Evolutionary conservation across 805 yeast species (phyloP), one percentile per base, ranked within the genome.

Genomic region (Pichia membranifaciens): DNA sequence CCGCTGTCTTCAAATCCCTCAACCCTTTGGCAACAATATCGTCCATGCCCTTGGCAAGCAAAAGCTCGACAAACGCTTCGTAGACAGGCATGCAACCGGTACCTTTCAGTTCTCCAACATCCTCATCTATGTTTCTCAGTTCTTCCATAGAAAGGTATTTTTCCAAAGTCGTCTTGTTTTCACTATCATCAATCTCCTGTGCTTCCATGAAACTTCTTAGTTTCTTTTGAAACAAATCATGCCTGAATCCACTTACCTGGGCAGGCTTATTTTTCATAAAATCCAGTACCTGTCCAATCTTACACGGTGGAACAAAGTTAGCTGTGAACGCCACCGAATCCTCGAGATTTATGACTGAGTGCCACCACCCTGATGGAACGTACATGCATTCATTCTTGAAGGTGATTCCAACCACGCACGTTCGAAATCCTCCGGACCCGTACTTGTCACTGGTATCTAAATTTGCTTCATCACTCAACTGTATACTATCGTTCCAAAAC

Each of bases 321-420:
- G 87, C 95, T 0, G 97, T 89, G 57, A 89, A 66, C 0, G 96
- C 97, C 17, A 89, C 81, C n/a, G 81, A 72, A 59, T 84, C 88
- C 49, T 82, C 85, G 12, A 89, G 58, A 57, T 89, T 89, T n/a
- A 89, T 86, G 28, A 90, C 97, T 41, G 81, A 71, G 69, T 89
- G 97, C 97, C 97, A 89, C 97, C 97, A 89, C 0, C 95, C 95
- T n/a, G 89, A 75, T 3, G 97, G 97, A 7, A 89, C 97, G 61
- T 84, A 79, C 73, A 88, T 76, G 51, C 88, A 83, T 60, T 90
- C 95, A 5, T 90, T 91, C 0, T 88, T 84, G 53, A 78, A 79
- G 0, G 95, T 84, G 13, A 89, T 70, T 0, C 87, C 93, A 18
- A 89, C 78, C 18, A 72, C 59, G 55, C 87, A 82, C 20, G 74